Evolutionary conservation across 371 early-diverging fungal species (phyloP).

Genomic region (Mucor indicus): DNA sequence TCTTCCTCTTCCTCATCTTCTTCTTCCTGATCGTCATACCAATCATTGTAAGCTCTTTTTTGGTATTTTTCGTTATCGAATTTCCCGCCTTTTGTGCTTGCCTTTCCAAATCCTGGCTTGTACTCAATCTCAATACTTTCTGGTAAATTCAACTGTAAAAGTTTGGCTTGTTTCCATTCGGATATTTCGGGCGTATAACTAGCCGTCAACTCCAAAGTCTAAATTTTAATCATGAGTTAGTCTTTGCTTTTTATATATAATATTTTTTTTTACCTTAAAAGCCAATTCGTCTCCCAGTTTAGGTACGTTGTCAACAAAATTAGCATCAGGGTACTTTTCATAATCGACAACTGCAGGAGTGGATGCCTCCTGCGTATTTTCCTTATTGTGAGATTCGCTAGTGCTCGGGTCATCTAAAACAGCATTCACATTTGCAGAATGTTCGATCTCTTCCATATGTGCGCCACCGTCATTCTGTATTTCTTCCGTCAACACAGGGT

Average conservation of each 20-base stretch:
- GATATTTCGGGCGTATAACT: constrained; percentile 28
- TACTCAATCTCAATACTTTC: constrained; percentile 4
- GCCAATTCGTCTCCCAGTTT: constrained; percentile 12
- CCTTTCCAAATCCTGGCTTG: constrained; percentile 10
- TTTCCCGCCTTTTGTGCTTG: constrained; percentile 22
- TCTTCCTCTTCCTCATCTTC: constrained; percentile 13
- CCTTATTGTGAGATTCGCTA: too few species aligned
- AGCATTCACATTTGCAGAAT: too few species aligned
- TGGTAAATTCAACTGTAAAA: constrained; percentile 2
- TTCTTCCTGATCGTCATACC: background rate
- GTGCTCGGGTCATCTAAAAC: too few species aligned
- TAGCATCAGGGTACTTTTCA: constrained; percentile 4
- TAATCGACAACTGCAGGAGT: constrained; percentile 11
- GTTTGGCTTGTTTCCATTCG: constrained; percentile 21
- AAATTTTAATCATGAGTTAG: background rate
- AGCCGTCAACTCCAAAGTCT: constrained; percentile 22
- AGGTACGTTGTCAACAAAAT: constrained; percentile 9
- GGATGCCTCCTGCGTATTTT: too few species aligned
- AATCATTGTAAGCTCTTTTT: constrained; percentile 7
- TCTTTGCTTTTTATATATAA: background rate
- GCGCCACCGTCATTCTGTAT: too few species aligned
- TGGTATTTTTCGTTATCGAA: constrained; percentile 19
- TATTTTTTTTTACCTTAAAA: constrained; percentile 13
- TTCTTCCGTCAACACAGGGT: too few species aligned
- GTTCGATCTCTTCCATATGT: too few species aligned